Evolutionary conservation across 2,329 filamentous ascomycete species (phyloP).

Genomic region (Diaporthe ampelina): DNA sequence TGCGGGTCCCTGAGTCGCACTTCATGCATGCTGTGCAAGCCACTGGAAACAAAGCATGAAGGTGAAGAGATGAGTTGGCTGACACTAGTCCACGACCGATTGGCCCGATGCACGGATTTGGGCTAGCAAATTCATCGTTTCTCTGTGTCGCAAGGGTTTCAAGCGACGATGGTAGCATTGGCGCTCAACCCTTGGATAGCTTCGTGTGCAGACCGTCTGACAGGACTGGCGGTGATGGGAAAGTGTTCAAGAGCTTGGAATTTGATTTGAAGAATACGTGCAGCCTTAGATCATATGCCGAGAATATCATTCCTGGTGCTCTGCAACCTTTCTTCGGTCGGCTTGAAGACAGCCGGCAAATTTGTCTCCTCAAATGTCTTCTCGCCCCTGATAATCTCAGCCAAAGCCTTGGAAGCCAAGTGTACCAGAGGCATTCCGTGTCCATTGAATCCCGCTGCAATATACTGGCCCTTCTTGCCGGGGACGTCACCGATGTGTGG

Average conservation of each 20-base stretch:
- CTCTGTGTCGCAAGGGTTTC: background rate
- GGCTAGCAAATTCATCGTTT: background rate
- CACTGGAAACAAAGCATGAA: background rate
- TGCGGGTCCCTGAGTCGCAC: slow-evolving; percentile 13
- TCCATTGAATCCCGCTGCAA: slow-evolving; percentile 56
- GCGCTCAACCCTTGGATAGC: too few species aligned
- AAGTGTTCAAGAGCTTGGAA: too few species aligned
- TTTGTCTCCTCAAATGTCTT: slow-evolving; percentile 33
- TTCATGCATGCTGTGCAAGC: background rate
- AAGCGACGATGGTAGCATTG: background rate
- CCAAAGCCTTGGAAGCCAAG: slow-evolving; percentile 15
- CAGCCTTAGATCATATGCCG: background rate
- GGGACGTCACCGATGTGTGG: slow-evolving; percentile 32
- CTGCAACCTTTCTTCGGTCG: slow-evolving; percentile 18
- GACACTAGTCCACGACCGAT: background rate
- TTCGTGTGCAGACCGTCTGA: background rate
- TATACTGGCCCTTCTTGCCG: slow-evolving; percentile 36
- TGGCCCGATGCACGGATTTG: background rate
- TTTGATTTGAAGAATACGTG: background rate
- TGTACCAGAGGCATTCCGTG: slow-evolving; percentile 35
- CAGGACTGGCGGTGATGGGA: too few species aligned
- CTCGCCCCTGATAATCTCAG: slow-evolving; percentile 22
- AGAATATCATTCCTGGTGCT: slow-evolving; percentile 27
- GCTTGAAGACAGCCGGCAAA: slow-evolving; percentile 31
- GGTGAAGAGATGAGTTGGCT: slow-evolving; percentile 5